phyloP scores from a whole-genome alignment of 495 filamentous ascomycete species.

The Penicillium lagena region DNA sequence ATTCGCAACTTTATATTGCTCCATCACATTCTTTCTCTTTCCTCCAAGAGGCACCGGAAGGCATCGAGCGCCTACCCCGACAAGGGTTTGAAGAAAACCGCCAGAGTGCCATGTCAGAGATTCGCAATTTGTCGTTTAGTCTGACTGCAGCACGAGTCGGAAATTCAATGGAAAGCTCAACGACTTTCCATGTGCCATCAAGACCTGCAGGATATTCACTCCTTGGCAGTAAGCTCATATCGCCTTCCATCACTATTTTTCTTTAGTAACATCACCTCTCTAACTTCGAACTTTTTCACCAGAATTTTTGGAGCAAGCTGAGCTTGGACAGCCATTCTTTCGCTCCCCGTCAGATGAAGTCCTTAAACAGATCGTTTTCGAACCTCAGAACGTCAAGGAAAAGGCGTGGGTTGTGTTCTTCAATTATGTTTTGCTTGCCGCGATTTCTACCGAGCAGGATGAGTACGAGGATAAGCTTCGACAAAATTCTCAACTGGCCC shows the following conservation, averaged over 20 bases:
- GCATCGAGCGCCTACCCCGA: background rate
- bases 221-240: too few species aligned
- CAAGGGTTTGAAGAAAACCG: background rate
- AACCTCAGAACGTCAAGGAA: constrained; percentile 7
- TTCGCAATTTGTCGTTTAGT: constrained; percentile 5
- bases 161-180: too few species aligned
- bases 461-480: constrained; percentile 3
- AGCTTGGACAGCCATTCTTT: constrained; percentile 8
- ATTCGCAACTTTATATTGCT: constrained; percentile 4
- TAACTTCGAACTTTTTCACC: too few species aligned
- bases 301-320: constrained; percentile 3
- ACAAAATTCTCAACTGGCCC: constrained; percentile 9
- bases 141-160: too few species aligned
- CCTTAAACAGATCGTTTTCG: constrained; percentile 5
- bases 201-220: too few species aligned
- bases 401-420: constrained; percentile 12
- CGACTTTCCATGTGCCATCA: too few species aligned
- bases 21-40: constrained; percentile 10
- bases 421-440: constrained; percentile 9
- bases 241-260: too few species aligned
- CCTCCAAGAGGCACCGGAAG: constrained; percentile 1
- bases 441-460: background rate
- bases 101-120: constrained; percentile 4
- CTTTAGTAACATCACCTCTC: too few species aligned
- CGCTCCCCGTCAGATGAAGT: constrained; percentile 7